phyloP scores from a whole-genome alignment of 2,329 filamentous ascomycete genomes.

The Xylariales sp. region DNA sequence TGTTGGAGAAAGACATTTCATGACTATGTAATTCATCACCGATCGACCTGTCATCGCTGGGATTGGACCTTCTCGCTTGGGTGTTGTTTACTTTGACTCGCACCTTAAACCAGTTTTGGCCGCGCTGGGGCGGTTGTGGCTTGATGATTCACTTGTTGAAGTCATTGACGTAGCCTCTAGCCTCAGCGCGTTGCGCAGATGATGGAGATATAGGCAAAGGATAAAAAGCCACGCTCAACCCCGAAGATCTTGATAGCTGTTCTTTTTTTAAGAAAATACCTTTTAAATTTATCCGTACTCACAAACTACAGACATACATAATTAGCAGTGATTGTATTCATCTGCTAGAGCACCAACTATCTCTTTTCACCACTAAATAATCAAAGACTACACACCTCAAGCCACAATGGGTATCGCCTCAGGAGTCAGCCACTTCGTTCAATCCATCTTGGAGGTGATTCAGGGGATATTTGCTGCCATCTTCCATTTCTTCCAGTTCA shows the following conservation, averaged over 20 bases:
- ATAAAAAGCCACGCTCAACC: background rate
- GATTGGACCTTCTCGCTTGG: no score
- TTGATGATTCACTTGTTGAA: no score
- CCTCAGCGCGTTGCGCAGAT: background rate
- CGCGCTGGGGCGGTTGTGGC: no score
- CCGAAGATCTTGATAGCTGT: background rate
- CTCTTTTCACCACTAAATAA: background rate
- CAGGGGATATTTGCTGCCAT: constrained; percentile 18
- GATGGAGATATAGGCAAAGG: background rate
- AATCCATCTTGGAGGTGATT: constrained; percentile 18
- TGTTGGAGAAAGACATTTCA: no score
- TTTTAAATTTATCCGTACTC: no score
- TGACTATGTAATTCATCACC: no score
- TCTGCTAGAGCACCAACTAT: no score
- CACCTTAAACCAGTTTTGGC: no score
- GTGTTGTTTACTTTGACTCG: no score
- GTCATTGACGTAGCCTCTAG: background rate
- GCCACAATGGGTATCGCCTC: constrained; percentile 23
- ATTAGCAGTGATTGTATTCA: background rate
- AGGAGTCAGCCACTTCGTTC: constrained; percentile 22
- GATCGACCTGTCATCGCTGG: no score
- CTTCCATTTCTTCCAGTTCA: constrained; percentile 18
- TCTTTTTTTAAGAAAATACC: no score
- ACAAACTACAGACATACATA: background rate
- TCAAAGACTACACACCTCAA: background rate